These are phyloP conservation scores for Coprinellus aureogranulatus DNA, from an alignment of 768 basidiomycete species.

Conservation along the genomic window DNA sequence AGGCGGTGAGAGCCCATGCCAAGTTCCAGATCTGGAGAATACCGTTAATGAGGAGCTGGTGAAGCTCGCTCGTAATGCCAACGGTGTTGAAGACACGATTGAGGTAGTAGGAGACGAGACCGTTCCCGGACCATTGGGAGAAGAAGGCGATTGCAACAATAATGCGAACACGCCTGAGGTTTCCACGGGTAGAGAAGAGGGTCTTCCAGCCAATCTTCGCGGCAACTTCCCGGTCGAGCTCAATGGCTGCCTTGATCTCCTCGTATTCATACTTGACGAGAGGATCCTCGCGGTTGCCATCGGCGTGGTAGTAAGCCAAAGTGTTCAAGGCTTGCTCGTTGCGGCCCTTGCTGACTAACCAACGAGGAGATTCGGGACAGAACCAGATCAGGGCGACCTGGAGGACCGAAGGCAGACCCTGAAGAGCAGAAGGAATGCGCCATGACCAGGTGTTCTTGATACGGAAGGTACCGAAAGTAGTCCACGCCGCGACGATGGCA, in stretches of 20 bases:
- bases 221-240: constrained; percentile 61
- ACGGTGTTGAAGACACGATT: constrained; percentile 67
- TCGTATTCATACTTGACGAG: constrained; percentile 72
- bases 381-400: constrained; percentile 68
- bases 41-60: constrained; percentile 80
- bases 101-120: constrained; percentile 82
- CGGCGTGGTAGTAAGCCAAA: constrained; percentile 82
- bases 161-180: constrained; percentile 73
- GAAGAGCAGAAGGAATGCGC: constrained; percentile 77
- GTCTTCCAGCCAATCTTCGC: constrained; percentile 67
- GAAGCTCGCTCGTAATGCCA: constrained; percentile 59
- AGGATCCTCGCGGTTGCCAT: constrained; percentile 66
- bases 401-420: constrained; percentile 65
- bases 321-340: constrained; percentile 65
- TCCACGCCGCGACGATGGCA: constrained; percentile 81
- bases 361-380: constrained; percentile 83
- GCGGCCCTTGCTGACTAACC: constrained; percentile 71
- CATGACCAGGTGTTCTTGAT: constrained; percentile 71
- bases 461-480: constrained; percentile 77
- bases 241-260: constrained; percentile 78
- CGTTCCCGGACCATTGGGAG: constrained; percentile 85
- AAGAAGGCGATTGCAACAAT: constrained; percentile 79
- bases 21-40: constrained; percentile 85
- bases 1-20: constrained; percentile 30
- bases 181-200: constrained; percentile 64